Conservation (phyloP, 192 early-diverging fungal species). For the Coemansia sp. region DNA sequence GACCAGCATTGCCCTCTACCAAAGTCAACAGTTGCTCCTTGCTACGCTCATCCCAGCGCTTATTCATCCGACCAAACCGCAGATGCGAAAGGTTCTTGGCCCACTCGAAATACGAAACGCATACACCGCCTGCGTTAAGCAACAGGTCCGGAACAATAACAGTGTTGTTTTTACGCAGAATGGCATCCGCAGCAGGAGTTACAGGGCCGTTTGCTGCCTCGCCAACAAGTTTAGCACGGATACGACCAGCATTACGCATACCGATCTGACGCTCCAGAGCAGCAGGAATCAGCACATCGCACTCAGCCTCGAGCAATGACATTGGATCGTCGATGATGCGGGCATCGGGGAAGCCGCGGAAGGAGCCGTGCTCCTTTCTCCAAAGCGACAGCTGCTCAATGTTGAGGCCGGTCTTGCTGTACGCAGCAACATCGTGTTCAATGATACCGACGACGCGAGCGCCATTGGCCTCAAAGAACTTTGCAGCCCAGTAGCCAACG, state of each 20-base stretch:
- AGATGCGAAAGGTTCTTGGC: conserved; percentile 82
- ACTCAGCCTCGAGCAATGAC: conserved; percentile 66
- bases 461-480: conserved; percentile 77
- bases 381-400: conserved; percentile 64
- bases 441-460: conserved; percentile 73
- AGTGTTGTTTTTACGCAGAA: conserved; percentile 57
- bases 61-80: conserved; percentile 82
- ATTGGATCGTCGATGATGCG: conserved; percentile 56
- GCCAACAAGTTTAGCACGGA: conserved; percentile 77
- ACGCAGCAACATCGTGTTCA: conserved; percentile 65
- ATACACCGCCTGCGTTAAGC: conserved; percentile 80
- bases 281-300: conserved; percentile 78
- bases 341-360: conserved; percentile 62
- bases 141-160: conserved; percentile 72
- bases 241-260: conserved; percentile 63
- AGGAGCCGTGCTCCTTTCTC: conserved; percentile 61
- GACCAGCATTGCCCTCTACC: conserved; percentile 74
- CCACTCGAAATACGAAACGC: conserved; percentile 81
- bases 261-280: conserved; percentile 79
- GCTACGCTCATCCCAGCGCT: conserved; percentile 76
- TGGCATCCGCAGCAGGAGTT: conserved; percentile 69
- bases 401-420: conserved; percentile 61
- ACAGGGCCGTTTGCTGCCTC: conserved; percentile 82
- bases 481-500: conserved; percentile 78
- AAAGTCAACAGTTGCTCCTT: conserved; percentile 64